phyloP scores from a whole-genome alignment of 805 yeast species.

The Ogataea henricii region DNA sequence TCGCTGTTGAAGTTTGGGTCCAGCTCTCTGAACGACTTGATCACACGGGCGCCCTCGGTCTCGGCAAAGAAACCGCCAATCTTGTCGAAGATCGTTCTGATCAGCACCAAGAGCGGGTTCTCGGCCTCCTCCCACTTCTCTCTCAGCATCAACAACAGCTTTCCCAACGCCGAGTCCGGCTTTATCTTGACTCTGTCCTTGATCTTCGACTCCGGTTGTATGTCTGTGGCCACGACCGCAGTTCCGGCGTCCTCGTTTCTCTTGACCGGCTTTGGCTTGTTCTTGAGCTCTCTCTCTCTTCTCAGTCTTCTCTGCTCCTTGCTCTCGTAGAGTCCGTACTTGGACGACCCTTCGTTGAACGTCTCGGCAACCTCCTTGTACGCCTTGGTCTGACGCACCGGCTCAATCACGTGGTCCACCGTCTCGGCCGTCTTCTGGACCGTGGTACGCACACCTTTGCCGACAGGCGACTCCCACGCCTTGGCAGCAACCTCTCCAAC shows the following conservation, averaged over 20 bases:
- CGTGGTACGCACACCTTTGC: constrained; percentile 83
- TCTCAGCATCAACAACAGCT: constrained; percentile 58
- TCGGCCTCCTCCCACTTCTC: constrained; percentile 90
- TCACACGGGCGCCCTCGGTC: constrained; percentile 94
- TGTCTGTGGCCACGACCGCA: constrained; percentile 78
- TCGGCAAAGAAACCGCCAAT: constrained; percentile 90
- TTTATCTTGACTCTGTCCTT: constrained; percentile 66
- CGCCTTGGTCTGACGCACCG: constrained; percentile 86
- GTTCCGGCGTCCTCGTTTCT: constrained; percentile 82
- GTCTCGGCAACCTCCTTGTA: constrained; percentile 88
- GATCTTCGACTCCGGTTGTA: constrained; percentile 53
- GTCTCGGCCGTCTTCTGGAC: constrained; percentile 81
- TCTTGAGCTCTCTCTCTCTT: constrained; percentile 61
- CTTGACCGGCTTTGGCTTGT: constrained; percentile 65
- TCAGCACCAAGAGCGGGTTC: constrained; percentile 79
- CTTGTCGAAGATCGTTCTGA: constrained; percentile 79
- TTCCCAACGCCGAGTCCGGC: constrained; percentile 70
- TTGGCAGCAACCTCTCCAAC: constrained; percentile 86
- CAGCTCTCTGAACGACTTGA: constrained; percentile 79
- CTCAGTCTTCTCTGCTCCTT: constrained; percentile 78
- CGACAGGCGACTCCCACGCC: constrained; percentile 96
- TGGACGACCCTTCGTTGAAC: constrained; percentile 87
- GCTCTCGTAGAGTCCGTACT: constrained; percentile 90
- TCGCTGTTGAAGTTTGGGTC: constrained; percentile 87
- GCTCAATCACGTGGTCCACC: constrained; percentile 87